Evolutionary conservation across 352 stramenopile species (phyloP).

Genomic region (Aphanomyces cochlioides): DNA sequence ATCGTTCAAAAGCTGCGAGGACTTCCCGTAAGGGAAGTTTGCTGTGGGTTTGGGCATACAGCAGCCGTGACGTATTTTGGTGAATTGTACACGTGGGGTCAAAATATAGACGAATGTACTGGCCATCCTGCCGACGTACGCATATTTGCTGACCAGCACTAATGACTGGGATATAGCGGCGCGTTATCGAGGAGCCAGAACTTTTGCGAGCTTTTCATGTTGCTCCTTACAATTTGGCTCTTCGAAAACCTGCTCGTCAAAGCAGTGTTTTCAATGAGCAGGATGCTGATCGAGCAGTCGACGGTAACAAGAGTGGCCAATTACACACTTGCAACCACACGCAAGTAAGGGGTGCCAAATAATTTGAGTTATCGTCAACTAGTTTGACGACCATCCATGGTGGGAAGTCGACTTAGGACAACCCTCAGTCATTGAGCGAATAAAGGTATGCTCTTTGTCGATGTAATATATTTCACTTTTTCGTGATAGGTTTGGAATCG

Average conservation of each 20-base stretch:
- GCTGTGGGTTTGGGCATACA: conserved; percentile 86
- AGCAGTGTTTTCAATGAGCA: conserved; percentile 90
- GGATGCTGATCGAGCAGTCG: conserved; percentile 73
- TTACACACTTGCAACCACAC: conserved; percentile 83
- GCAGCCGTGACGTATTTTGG: conserved; percentile 83
- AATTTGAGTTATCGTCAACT: background rate
- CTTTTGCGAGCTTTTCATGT: conserved; percentile 79
- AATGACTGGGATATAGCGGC: conserved; percentile 31
- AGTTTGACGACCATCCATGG: conserved; percentile 85
- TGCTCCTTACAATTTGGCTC: conserved; percentile 85
- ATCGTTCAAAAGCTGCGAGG: conserved; percentile 49
- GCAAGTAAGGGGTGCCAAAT: conserved; percentile 46
- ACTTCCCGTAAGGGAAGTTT: conserved; percentile 62
- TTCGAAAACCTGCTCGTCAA: conserved; percentile 68
- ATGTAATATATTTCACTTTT: conserved; percentile 9
- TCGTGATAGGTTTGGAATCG: conserved; percentile 79
- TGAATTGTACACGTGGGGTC: conserved; percentile 91
- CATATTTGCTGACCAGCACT: background rate
- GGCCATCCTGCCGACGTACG: conserved; percentile 57
- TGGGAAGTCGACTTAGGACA: conserved; percentile 91
- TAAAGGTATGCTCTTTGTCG: conserved; percentile 42
- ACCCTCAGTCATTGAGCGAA: conserved; percentile 68
- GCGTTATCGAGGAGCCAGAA: conserved; percentile 72
- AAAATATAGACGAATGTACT: conserved; percentile 87
- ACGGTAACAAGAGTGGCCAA: conserved; percentile 65